phyloP scores from a whole-genome alignment of 179 eudicot genomes.

The Beta corolliflora region DNA sequence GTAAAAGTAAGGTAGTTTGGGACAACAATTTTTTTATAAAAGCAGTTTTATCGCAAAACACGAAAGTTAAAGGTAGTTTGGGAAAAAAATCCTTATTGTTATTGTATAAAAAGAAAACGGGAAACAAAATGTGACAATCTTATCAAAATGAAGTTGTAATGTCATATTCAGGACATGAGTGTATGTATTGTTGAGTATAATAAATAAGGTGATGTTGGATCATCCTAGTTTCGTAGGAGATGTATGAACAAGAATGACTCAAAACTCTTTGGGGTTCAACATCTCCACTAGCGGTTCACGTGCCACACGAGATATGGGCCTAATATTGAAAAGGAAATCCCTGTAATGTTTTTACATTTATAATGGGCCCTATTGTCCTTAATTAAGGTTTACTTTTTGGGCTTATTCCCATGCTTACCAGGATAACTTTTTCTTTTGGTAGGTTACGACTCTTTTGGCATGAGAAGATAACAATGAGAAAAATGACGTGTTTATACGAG shows the following conservation, averaged over 20 bases:
- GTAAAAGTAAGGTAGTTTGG: too few species aligned
- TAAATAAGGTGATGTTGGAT: background rate
- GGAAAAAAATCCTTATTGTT: too few species aligned
- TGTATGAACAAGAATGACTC: background rate
- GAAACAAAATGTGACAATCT: background rate
- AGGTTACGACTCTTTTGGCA: background rate
- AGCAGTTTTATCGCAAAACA: too few species aligned
- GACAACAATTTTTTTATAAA: too few species aligned
- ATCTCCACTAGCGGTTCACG: slow-evolving; percentile 24
- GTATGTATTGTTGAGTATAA: background rate
- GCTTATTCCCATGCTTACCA: slow-evolving; percentile 12
- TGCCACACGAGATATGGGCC: slow-evolving; percentile 30
- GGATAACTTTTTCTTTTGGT: background rate
- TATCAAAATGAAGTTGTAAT: background rate
- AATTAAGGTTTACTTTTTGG: slow-evolving; percentile 23
- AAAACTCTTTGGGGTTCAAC: background rate
- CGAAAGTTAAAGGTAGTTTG: too few species aligned
- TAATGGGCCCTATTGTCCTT: slow-evolving; percentile 17
- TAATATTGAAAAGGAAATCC: slow-evolving; percentile 1
- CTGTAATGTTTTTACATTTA: slow-evolving; percentile 18
- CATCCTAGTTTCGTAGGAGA: background rate
- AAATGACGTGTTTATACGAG: background rate
- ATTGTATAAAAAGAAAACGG: background rate
- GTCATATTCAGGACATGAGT: slow-evolving; percentile 4
- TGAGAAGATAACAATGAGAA: background rate